Evolutionary conservation across 495 filamentous ascomycete species (phyloP).

Genomic region (Aspergillus kassunensis): DNA sequence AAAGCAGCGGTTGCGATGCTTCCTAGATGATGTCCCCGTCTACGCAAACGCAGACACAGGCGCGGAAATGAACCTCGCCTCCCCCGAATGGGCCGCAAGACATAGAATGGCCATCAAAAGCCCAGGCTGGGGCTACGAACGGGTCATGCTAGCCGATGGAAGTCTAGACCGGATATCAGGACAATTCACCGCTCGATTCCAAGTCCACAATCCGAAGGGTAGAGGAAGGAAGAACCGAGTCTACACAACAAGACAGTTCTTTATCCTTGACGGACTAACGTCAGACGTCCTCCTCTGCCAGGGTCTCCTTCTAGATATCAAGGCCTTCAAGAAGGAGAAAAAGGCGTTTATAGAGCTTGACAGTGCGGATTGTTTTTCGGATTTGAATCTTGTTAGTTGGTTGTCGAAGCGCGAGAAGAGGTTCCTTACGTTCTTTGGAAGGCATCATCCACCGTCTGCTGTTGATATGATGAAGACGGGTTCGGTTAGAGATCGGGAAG

Average conservation of each 20-base stretch:
- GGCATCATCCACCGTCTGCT: too few relatives aligned
- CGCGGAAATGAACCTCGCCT: constrained; percentile 4
- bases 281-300: constrained; percentile 4
- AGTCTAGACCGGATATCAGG: neutral
- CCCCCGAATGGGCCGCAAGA: neutral
- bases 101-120: neutral
- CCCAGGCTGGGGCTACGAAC: neutral
- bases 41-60: constrained; percentile 4
- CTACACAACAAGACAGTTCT: neutral
- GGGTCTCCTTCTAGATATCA: neutral
- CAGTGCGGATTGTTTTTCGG: neutral
- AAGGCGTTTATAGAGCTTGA: neutral
- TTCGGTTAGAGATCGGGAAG: too few relatives aligned
- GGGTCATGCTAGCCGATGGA: neutral
- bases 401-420: neutral
- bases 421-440: constrained; percentile 1
- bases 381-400: neutral
- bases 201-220: neutral
- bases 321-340: neutral
- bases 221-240: neutral
- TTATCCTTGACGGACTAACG: neutral
- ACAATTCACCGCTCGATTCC: neutral
- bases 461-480: too few relatives aligned
- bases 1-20: constrained; percentile 2
- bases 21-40: neutral